These are phyloP conservation scores for Paxillus ammoniavirescens DNA, from an alignment of 768 basidiomycete species.

Conservation along the genomic window DNA sequence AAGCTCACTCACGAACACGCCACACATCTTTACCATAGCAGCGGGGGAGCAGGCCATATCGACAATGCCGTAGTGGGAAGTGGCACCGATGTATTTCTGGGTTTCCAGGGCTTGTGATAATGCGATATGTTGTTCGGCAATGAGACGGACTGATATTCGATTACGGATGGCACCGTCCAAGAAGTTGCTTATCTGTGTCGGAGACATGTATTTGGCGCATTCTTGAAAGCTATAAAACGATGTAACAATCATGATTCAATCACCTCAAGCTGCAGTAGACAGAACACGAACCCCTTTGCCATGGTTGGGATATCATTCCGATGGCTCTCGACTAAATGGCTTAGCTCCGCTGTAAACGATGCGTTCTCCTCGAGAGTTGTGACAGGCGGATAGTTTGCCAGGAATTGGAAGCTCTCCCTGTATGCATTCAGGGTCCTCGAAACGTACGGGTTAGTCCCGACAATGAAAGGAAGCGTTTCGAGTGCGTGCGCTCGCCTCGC, in stretches of 20 bases:
- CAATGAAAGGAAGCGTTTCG: slow-evolving; percentile 81
- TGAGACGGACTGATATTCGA: slow-evolving; percentile 83
- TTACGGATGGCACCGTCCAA: slow-evolving; percentile 82
- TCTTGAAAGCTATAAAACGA: slow-evolving; percentile 69
- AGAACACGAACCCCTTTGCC: slow-evolving; percentile 73
- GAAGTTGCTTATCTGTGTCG: slow-evolving; percentile 75
- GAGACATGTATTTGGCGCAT: slow-evolving; percentile 78
- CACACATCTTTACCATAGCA: slow-evolving; percentile 75
- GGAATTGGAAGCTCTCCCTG: slow-evolving; percentile 64
- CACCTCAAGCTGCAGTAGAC: not conserved
- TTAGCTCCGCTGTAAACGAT: slow-evolving; percentile 64
- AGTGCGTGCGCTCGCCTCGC: slow-evolving; percentile 73
- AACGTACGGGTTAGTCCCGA: slow-evolving; percentile 88
- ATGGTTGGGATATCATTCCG: slow-evolving; percentile 87
- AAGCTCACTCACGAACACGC: slow-evolving; percentile 78
- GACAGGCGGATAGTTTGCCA: slow-evolving; percentile 67
- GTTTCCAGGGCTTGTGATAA: slow-evolving; percentile 66
- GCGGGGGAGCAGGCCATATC: slow-evolving; percentile 70
- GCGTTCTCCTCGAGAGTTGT: slow-evolving; percentile 68
- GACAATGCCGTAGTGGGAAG: slow-evolving; percentile 67
- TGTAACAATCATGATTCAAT: not conserved
- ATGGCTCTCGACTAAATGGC: slow-evolving; percentile 70
- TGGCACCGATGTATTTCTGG: slow-evolving; percentile 26
- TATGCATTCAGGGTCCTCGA: slow-evolving; percentile 67
- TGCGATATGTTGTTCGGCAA: slow-evolving; percentile 90